Evolutionary conservation across 306 rosid genomes (phyloP), one percentile per base, ranked within the genome.

Genomic region (Mimosa pudica): DNA sequence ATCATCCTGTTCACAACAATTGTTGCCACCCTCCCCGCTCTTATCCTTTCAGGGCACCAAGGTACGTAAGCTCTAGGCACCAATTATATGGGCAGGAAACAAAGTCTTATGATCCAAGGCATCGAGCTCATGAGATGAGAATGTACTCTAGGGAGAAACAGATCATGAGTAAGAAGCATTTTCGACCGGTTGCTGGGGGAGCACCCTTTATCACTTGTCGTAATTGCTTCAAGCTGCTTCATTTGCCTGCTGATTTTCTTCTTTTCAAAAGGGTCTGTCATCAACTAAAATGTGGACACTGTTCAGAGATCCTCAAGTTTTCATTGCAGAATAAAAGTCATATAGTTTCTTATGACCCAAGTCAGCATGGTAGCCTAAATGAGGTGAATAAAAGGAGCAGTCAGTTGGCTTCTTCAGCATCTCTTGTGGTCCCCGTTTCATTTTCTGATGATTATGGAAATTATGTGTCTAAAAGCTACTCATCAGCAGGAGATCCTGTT

Each of bases 151-250:
- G 90, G 75, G 93, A 88, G 86, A 85, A 83, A 81, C 83, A 63
- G 16, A 84, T 57, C 52, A 42, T 77, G 74, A 83, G 73, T n/a
- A 93, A 89, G 88, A 81, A 87, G 63, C 93, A 90, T 86, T 89
- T 86, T 65, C 85, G 83, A 77, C 98, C 99, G 3, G 80, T 93
- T 18, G 94, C 97, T 7, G 94, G 98, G 71, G 99, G 91, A 48
- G 93, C 99, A 57, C 99, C 99, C 76, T 81, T 96, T 73, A 45
- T 93, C 73, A 83, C 90, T 79, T 96, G 99, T 84, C 84, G 70
- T 63, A 87, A 89, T 57, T 96, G 99, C 87, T 86, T 48, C 33
- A 82, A 73, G 13, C 86, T 87, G 10, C 86, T 93, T 75, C 97
- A 83, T 81, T 73, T 96, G 24, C 99, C 99, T 52, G 93, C 89